These are phyloP conservation scores for Inga oerstediana DNA, from an alignment of 306 rosid species.

Conservation along the genomic window DNA sequence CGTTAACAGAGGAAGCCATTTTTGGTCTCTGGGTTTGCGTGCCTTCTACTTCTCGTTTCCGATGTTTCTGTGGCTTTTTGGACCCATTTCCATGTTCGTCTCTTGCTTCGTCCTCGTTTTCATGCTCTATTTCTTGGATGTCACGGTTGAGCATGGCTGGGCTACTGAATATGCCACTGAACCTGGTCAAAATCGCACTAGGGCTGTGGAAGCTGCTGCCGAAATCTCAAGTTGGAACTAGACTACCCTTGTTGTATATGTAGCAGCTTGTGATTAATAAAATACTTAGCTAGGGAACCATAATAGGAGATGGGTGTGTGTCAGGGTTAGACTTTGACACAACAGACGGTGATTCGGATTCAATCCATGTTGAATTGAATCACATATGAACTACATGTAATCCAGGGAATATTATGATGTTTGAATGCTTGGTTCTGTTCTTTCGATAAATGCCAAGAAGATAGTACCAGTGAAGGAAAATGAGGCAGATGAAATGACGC, in stretches of 20 bases:
- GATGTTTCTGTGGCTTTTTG: slow-evolving; percentile 84
- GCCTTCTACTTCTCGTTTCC: slow-evolving; percentile 92
- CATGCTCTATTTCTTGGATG: slow-evolving; percentile 74
- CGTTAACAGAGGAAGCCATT: slow-evolving; percentile 80
- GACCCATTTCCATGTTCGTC: slow-evolving; percentile 76
- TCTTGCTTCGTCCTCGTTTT: slow-evolving; percentile 57
- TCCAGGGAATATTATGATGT: background rate
- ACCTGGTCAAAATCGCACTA: background rate
- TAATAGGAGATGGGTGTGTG: background rate
- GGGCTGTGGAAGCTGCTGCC: slow-evolving; percentile 49
- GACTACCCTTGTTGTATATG: background rate
- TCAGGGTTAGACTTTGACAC: background rate
- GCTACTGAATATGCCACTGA: slow-evolving; percentile 29
- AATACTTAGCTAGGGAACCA: background rate
- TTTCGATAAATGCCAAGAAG: background rate
- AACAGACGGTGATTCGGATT: slow-evolving; percentile 30
- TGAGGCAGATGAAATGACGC: slow-evolving; percentile 11
- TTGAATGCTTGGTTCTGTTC: background rate
- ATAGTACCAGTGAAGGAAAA: background rate
- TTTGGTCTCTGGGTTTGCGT: slow-evolving; percentile 84
- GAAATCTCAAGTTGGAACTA: background rate
- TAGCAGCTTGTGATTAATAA: background rate
- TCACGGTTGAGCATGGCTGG: slow-evolving; percentile 53
- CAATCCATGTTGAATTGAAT: slow-evolving; percentile 54
- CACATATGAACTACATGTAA: slow-evolving; percentile 4